phyloP scores from a whole-genome alignment of 2,329 filamentous ascomycete genomes.

The Stagonosporopsis vannaccii region DNA sequence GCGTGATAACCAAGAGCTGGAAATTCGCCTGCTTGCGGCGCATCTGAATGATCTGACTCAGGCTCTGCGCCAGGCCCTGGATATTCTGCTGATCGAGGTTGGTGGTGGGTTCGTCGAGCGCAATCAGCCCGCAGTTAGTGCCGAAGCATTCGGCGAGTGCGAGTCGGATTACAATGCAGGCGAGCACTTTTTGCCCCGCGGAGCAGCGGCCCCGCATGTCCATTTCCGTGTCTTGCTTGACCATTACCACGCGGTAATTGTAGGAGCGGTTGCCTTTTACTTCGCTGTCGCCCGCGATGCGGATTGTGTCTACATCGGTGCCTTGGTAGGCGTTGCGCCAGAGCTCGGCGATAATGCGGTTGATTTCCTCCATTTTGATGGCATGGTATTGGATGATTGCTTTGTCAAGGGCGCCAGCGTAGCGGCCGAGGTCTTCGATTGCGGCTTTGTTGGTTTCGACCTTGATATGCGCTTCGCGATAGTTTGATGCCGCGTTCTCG shows the following conservation, averaged over 20 bases:
- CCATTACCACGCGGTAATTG: constrained; percentile 97
- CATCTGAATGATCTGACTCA: constrained; percentile 86
- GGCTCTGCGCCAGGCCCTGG: constrained; percentile 79
- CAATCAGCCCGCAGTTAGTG: constrained; percentile 93
- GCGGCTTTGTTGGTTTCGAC: constrained; percentile 92
- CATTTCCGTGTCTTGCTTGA: constrained; percentile 97
- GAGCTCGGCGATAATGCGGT: constrained; percentile 91
- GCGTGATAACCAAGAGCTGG: constrained; percentile 97
- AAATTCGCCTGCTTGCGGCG: constrained; percentile 91
- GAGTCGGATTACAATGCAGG: constrained; percentile 95
- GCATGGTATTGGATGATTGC: constrained; percentile 97
- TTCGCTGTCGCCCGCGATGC: constrained; percentile 92
- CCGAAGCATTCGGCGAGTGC: constrained; percentile 97
- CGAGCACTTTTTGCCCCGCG: constrained; percentile 94
- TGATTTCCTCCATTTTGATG: constrained; percentile 98
- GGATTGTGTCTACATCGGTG: constrained; percentile 94
- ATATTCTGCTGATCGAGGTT: constrained; percentile 98
- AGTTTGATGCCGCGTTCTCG: constrained; percentile 79
- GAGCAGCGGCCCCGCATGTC: constrained; percentile 99
- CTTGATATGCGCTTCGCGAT: constrained; percentile 86
- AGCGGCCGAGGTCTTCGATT: constrained; percentile 86
- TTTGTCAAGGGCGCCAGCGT: constrained; percentile 84
- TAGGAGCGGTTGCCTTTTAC: constrained; percentile 79
- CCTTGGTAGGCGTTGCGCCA: constrained; percentile 97
- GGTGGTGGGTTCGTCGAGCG: constrained; percentile 95